Percentiles rank a stretch among this genome's conserved stretches.
Conservation (phyloP, 441 rosid genomes). For the Adansonia gregorii region DNA sequence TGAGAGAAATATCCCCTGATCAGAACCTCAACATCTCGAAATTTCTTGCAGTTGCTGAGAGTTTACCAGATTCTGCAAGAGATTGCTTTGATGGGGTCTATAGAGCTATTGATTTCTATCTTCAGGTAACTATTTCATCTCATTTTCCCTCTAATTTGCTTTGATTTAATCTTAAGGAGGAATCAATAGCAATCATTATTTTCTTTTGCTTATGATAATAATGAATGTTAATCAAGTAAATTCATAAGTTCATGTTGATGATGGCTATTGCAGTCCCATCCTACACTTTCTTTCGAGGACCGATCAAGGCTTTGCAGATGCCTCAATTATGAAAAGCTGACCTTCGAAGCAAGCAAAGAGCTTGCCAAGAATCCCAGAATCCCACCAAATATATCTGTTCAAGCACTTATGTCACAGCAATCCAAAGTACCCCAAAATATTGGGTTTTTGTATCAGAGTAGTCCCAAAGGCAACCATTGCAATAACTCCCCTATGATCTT, state of each 20-base stretch:
- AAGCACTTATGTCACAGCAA: constrained; percentile 67
- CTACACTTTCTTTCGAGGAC: constrained; percentile 54
- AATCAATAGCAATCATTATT: no score
- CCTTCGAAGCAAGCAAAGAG: constrained; percentile 68
- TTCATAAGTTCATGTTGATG: background rate
- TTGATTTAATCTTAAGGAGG: background rate
- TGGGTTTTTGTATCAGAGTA: constrained; percentile 6
- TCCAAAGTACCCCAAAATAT: constrained; percentile 29
- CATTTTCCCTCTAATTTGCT: background rate
- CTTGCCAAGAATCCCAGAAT: constrained; percentile 78
- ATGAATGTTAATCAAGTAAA: background rate
- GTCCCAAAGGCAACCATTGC: background rate
- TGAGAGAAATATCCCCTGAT: constrained; percentile 78
- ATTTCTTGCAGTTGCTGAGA: constrained; percentile 69
- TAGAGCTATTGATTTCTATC: constrained; percentile 76
- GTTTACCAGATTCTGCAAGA: constrained; percentile 72
- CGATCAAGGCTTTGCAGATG: constrained; percentile 67
- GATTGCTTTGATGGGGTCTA: constrained; percentile 77
- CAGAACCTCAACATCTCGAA: constrained; percentile 62
- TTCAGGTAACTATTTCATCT: constrained; percentile 51
- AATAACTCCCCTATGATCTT: constrained; percentile 20
- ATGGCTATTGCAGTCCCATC: constrained; percentile 64
- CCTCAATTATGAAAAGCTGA: constrained; percentile 65
- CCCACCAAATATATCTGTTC: constrained; percentile 64
- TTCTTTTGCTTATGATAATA: background rate